Evolutionary conservation across 305 asterid species (phyloP).

Genomic region (Fraxinus xanthoxyloides): DNA sequence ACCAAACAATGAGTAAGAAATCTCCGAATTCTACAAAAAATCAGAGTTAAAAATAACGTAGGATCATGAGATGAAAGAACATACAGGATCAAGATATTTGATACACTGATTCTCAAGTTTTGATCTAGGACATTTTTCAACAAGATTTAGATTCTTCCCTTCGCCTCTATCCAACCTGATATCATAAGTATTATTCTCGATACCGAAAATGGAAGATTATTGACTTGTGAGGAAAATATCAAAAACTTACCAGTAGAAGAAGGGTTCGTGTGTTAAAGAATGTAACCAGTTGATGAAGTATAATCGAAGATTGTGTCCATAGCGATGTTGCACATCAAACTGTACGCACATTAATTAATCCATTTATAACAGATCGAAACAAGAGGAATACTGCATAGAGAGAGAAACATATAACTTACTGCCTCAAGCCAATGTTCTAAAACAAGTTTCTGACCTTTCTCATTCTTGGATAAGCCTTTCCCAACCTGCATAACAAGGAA

Average conservation of each 20-base stretch:
- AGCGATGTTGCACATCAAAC: constrained; percentile 97
- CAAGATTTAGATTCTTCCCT: constrained; percentile 75
- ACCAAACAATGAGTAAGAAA: constrained; percentile 2
- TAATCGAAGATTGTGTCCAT: constrained; percentile 94
- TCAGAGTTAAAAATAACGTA: neutral
- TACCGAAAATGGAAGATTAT: neutral
- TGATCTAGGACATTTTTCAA: constrained; percentile 70
- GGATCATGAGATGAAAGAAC: constrained; percentile 21
- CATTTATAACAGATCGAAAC: neutral
- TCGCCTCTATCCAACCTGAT: constrained; percentile 92
- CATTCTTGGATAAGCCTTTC: constrained; percentile 83
- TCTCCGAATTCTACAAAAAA: neutral
- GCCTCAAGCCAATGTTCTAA: constrained; percentile 99
- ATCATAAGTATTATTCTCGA: neutral
- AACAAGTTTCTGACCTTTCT: constrained; percentile 86
- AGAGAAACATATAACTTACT: constrained; percentile 37
- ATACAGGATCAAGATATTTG: constrained; percentile 88
- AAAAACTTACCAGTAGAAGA: constrained; percentile 62
- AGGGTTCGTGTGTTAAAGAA: constrained; percentile 88
- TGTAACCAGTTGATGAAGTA: constrained; percentile 77
- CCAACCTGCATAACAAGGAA: constrained; percentile 56
- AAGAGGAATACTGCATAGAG: constrained; percentile 12
- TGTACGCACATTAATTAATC: constrained; percentile 13
- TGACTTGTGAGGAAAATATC: neutral
- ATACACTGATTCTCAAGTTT: constrained; percentile 96